These are phyloP conservation scores for Pseudonitzschia multistriata DNA, from an alignment of 108 stramenopile genomes.

Conservation along the genomic window DNA sequence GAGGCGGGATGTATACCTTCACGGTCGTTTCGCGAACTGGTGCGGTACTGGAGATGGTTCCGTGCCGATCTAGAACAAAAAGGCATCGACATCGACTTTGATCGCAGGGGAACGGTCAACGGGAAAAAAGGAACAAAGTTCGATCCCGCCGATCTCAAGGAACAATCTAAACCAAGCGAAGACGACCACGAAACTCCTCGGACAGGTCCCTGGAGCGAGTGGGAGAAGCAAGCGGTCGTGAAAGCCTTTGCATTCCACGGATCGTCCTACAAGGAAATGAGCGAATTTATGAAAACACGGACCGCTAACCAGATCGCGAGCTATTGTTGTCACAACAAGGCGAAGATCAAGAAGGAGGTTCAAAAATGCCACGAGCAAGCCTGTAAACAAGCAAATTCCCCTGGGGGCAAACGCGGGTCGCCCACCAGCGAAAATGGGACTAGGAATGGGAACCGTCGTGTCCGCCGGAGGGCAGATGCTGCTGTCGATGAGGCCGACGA, in stretches of 20 bases:
- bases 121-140: background rate
- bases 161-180: background rate
- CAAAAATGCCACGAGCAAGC: background rate
- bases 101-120: background rate
- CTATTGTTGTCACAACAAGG: background rate
- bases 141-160: background rate
- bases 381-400: too few relatives aligned
- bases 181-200: background rate
- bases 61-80: background rate
- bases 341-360: background rate
- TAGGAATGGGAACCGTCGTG: too few relatives aligned
- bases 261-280: background rate
- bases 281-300: slow-evolving; percentile 6
- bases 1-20: slow-evolving; percentile 1
- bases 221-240: background rate
- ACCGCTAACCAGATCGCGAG: background rate
- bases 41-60: background rate
- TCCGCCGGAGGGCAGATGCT: too few relatives aligned
- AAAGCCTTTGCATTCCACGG: background rate
- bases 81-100: background rate
- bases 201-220: background rate
- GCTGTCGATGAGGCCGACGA: background rate
- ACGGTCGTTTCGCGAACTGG: background rate
- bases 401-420: background rate
- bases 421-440: background rate